Conservation (phyloP, 306 rosid species). For the Morella rubra region DNA sequence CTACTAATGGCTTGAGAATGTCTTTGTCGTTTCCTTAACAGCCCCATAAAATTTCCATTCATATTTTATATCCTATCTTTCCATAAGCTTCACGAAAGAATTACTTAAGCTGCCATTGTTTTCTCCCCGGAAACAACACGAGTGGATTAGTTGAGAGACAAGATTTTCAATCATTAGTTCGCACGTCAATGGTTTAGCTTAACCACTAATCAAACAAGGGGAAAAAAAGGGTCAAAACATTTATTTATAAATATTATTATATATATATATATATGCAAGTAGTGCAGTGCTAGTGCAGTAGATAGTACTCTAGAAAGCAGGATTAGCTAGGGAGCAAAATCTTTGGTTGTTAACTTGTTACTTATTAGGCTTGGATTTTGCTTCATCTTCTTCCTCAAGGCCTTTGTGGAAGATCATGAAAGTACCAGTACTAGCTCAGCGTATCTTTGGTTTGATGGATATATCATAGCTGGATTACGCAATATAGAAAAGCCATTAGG, state of each 20-base stretch:
- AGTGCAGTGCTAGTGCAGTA: too few species aligned
- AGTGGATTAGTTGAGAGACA: constrained; percentile 2
- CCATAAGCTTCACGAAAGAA: neutral
- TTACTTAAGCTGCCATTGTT: neutral
- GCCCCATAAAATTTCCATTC: too few species aligned
- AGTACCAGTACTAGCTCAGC: neutral
- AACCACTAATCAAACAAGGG: constrained; percentile 10
- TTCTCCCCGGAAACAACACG: neutral
- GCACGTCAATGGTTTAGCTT: constrained; percentile 19
- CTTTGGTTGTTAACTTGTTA: neutral
- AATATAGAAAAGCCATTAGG: too few species aligned
- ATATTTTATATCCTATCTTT: neutral
- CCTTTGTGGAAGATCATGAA: neutral
- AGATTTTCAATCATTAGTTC: neutral
- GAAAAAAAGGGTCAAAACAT: neutral
- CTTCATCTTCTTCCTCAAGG: neutral
- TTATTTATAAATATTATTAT: too few species aligned
- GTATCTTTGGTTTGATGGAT: neutral
- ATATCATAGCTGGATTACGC: too few species aligned
- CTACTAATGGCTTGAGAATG: too few species aligned
- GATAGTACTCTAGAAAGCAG: too few species aligned
- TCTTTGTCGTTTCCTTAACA: too few species aligned
- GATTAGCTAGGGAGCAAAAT: neutral
- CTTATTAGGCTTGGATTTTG: neutral
- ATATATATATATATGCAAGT: too few species aligned